Evolutionary conservation across 805 yeast genomes (phyloP).

Genomic region (Starmerella gropengiesseri): DNA sequence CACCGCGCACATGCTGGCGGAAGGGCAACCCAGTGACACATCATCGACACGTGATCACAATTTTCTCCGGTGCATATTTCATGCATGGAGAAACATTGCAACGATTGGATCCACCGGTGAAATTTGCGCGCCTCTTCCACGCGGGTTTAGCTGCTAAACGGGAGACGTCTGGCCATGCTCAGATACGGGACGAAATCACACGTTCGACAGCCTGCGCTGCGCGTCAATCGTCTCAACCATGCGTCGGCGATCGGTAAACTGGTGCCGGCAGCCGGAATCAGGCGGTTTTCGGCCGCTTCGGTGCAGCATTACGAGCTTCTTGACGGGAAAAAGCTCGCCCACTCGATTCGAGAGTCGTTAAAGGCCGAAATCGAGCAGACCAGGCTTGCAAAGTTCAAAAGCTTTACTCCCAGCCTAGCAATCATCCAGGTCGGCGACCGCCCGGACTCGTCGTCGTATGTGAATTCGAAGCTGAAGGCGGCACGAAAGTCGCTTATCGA

Average conservation of each 20-base stretch:
- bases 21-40: too few species aligned
- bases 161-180: too few species aligned
- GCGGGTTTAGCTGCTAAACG: too few species aligned
- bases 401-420: slow-evolving; percentile 65
- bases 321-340: slow-evolving; percentile 53
- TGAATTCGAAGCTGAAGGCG: slow-evolving; percentile 80
- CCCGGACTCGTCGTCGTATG: slow-evolving; percentile 88
- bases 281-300: slow-evolving; percentile 1
- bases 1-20: too few species aligned
- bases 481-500: slow-evolving; percentile 71
- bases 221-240: too few species aligned
- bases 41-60: too few species aligned
- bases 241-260: too few species aligned
- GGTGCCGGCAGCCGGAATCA: too few species aligned
- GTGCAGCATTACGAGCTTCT: slow-evolving; percentile 29
- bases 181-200: background rate
- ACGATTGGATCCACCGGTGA: too few species aligned
- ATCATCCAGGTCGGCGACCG: slow-evolving; percentile 85
- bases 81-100: too few species aligned
- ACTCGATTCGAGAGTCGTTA: slow-evolving; percentile 41
- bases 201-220: background rate
- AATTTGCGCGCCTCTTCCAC: too few species aligned
- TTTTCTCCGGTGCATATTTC: too few species aligned
- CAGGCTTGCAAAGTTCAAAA: slow-evolving; percentile 33
- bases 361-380: slow-evolving; percentile 40